Conservation (phyloP, 2,329 filamentous ascomycete species). For the Periconia sp. region DNA sequence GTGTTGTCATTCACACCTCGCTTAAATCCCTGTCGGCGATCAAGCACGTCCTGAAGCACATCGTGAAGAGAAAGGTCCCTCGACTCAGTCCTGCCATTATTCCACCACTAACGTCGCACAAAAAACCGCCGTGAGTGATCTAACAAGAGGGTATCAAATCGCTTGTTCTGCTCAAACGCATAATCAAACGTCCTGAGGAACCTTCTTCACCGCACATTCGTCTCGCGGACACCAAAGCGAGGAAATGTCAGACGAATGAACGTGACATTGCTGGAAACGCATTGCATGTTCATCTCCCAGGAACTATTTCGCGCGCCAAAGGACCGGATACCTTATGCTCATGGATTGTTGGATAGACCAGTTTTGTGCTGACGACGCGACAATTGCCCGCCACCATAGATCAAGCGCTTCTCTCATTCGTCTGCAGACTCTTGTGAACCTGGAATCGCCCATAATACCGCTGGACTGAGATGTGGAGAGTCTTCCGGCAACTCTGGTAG, state of each 20-base stretch:
- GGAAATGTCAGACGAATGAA: not conserved
- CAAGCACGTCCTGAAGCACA: conserved; percentile 23
- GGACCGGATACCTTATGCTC: not conserved
- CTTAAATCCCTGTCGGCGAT: conserved; percentile 22
- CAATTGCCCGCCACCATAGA: too few relatives aligned
- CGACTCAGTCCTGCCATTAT: not conserved
- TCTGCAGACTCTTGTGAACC: too few relatives aligned
- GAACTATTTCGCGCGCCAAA: not conserved
- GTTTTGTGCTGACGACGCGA: too few relatives aligned
- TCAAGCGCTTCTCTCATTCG: too few relatives aligned
- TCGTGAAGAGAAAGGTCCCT: conserved; percentile 13
- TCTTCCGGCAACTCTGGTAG: not conserved
- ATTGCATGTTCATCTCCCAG: conserved; percentile 2
- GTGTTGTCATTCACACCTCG: conserved; percentile 3
- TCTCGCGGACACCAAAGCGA: not conserved
- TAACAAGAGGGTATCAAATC: conserved; percentile 2
- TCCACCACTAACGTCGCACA: conserved; percentile 15
- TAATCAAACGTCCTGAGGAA: conserved; percentile 13
- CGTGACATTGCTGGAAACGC: not conserved
- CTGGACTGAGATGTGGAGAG: not conserved
- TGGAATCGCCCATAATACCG: conserved; percentile 1
- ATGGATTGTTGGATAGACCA: not conserved
- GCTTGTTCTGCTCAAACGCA: conserved; percentile 14
- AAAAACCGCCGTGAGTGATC: not conserved
- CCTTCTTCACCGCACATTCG: not conserved